These are phyloP conservation scores for Macrolepiota fuliginosa DNA, from an alignment of 768 basidiomycete species.

Conservation along the genomic window DNA sequence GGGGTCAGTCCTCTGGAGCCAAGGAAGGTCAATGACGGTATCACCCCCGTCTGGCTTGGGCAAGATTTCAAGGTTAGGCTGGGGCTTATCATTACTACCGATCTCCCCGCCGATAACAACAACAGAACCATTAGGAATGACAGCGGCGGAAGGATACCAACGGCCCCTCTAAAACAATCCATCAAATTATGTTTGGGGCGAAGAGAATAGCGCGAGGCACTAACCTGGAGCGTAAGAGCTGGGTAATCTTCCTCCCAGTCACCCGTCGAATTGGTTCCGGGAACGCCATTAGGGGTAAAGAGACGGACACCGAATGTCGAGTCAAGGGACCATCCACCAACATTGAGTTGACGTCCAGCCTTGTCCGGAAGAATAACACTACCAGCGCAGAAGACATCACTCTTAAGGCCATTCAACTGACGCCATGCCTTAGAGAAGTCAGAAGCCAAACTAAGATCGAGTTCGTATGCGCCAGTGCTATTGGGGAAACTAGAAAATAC, in stretches of 20 bases:
- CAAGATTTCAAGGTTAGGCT: slow-evolving; percentile 70
- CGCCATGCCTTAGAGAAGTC: slow-evolving; percentile 63
- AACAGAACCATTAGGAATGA: slow-evolving; percentile 72
- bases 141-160: slow-evolving; percentile 71
- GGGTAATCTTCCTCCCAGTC: slow-evolving; percentile 77
- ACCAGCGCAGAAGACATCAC: slow-evolving; percentile 80
- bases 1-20: slow-evolving; percentile 69
- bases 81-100: slow-evolving; percentile 63
- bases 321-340: slow-evolving; percentile 68
- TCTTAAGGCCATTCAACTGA: slow-evolving; percentile 63
- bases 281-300: slow-evolving; percentile 65
- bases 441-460: slow-evolving; percentile 58
- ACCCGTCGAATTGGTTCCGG: slow-evolving; percentile 70
- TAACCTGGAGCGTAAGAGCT: slow-evolving; percentile 59
- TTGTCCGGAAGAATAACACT: slow-evolving; percentile 75
- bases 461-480: slow-evolving; percentile 76
- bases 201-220: slow-evolving; percentile 11
- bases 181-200: neutral
- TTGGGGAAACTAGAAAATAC: slow-evolving; percentile 42
- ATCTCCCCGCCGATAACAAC: slow-evolving; percentile 74
- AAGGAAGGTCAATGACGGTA: slow-evolving; percentile 61
- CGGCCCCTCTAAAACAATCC: slow-evolving; percentile 44
- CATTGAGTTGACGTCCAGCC: slow-evolving; percentile 60
- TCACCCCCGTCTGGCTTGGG: slow-evolving; percentile 64
- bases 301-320: slow-evolving; percentile 75